A percentile compares a stretch with the other conserved stretches of the same genome.
These are phyloP conservation scores for Naganishia albida DNA, from an alignment of 1,284 basidiomycete genomes.

Conservation along the genomic window DNA sequence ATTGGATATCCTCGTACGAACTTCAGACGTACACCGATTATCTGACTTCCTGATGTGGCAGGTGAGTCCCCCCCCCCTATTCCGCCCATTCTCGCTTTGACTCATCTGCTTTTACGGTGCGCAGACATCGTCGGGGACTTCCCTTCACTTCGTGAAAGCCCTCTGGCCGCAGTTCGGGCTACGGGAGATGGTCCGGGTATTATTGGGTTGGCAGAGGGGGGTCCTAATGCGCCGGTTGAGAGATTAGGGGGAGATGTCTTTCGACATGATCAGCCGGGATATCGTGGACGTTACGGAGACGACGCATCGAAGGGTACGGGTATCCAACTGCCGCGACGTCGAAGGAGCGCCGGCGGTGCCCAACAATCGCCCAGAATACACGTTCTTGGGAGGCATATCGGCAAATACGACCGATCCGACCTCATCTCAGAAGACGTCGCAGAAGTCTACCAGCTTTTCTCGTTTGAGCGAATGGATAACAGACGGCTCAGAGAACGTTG, in stretches of 20 bases:
- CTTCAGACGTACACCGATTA: conserved; percentile 84
- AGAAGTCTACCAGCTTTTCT: too few species aligned
- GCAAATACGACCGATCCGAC: too few species aligned
- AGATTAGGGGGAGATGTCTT: not conserved
- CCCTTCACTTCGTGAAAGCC: conserved; percentile 84
- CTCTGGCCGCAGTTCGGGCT: conserved; percentile 97
- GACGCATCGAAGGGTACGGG: not conserved
- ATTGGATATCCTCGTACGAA: conserved; percentile 87
- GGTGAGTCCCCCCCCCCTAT: conserved; percentile 60
- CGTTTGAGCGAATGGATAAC: too few species aligned
- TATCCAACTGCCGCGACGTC: too few species aligned
- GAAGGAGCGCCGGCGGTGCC: too few species aligned
- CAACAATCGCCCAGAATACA: too few species aligned
- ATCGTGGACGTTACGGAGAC: not conserved
- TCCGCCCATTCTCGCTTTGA: conserved; percentile 1
- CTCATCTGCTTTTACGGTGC: conserved; percentile 10
- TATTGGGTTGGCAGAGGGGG: conserved; percentile 81
- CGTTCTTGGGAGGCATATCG: too few species aligned
- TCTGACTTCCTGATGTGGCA: conserved; percentile 96
- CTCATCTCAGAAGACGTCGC: too few species aligned
- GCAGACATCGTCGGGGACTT: conserved; percentile 76
- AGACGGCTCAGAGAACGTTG: too few species aligned
- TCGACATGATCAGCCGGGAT: too few species aligned
- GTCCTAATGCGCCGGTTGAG: conserved; percentile 56
- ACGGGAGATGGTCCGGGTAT: conserved; percentile 77